These are phyloP conservation scores for Podaxis rugospora DNA, from an alignment of 768 basidiomycete genomes.

Conservation along the genomic window DNA sequence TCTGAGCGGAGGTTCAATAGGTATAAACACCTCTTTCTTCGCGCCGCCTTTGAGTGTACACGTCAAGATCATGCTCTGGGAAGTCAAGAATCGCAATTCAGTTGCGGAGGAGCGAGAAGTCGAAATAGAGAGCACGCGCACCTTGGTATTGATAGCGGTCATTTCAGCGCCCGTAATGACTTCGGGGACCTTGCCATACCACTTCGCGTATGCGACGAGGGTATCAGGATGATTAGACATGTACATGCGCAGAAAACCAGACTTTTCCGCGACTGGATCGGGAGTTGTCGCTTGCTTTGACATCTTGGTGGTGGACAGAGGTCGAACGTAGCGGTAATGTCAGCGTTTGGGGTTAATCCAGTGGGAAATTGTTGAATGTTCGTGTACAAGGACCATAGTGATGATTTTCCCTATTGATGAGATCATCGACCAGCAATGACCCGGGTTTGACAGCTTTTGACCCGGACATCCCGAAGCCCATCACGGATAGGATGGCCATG, in stretches of 20 bases:
- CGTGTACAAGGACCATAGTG: no score
- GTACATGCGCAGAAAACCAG: slow-evolving; percentile 75
- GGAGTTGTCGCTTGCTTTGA: slow-evolving; percentile 14
- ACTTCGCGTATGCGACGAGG: slow-evolving; percentile 76
- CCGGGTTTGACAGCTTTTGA: no score
- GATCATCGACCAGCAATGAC: no score
- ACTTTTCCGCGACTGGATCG: slow-evolving; percentile 74
- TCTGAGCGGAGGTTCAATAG: slow-evolving; percentile 65
- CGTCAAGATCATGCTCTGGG: slow-evolving; percentile 64
- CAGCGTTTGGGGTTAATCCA: no score
- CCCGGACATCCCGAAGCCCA: no score
- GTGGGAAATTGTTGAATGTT: no score
- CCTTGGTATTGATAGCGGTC: slow-evolving; percentile 66
- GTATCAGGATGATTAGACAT: slow-evolving; percentile 85
- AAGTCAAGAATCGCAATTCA: not conserved
- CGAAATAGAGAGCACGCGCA: slow-evolving; percentile 17
- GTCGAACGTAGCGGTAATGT: no score
- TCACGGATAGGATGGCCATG: no score
- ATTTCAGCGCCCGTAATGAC: slow-evolving; percentile 62
- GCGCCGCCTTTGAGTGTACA: slow-evolving; percentile 51
- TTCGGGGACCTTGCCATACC: slow-evolving; percentile 61
- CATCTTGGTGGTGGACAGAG: not conserved
- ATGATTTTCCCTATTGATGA: no score
- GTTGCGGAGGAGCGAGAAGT: not conserved
- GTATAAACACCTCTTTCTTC: slow-evolving; percentile 46